Percentiles rank a stretch among this genome's conserved stretches.
These are phyloP conservation scores for Exophiala sp. DNA, from an alignment of 2,329 filamentous ascomycete species.

Conservation along the genomic window DNA sequence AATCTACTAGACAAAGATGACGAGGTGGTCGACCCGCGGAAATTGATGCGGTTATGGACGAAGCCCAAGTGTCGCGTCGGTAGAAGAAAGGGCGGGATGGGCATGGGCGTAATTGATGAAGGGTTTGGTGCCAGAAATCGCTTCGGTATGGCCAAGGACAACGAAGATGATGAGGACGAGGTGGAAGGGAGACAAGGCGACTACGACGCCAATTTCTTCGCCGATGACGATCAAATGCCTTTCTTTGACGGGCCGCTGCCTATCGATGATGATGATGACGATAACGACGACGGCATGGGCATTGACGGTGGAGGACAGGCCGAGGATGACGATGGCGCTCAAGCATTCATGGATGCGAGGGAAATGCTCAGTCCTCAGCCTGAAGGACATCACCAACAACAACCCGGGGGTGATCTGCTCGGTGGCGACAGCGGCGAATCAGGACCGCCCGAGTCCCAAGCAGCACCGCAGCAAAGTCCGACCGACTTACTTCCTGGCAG, in stretches of 20 bases:
- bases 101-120: conserved; percentile 79
- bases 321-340: conserved; percentile 29
- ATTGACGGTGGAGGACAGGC: conserved; percentile 8
- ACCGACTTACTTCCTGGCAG: conserved; percentile 44
- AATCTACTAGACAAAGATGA: conserved; percentile 86
- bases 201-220: conserved; percentile 96
- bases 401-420: conserved; percentile 14
- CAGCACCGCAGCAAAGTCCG: conserved; percentile 4
- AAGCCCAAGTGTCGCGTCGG: conserved; percentile 87
- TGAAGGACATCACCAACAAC: conserved; percentile 17
- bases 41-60: conserved; percentile 81
- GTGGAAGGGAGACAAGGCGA: conserved; percentile 59
- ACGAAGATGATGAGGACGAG: conserved; percentile 39
- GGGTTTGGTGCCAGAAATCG: conserved; percentile 72
- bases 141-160: conserved; percentile 67
- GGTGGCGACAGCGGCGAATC: conserved; percentile 15
- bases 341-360: conserved; percentile 43
- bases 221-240: conserved; percentile 56
- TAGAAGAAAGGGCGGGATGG: conserved; percentile 57
- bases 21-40: conserved; percentile 94
- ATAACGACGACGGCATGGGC: conserved; percentile 43
- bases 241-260: conserved; percentile 42
- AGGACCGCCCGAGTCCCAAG: conserved; percentile 10
- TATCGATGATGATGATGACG: conserved; percentile 43
- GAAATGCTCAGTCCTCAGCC: conserved; percentile 43